phyloP scores from a whole-genome alignment of 495 filamentous ascomycete species.

The Penicillium herquei region DNA sequence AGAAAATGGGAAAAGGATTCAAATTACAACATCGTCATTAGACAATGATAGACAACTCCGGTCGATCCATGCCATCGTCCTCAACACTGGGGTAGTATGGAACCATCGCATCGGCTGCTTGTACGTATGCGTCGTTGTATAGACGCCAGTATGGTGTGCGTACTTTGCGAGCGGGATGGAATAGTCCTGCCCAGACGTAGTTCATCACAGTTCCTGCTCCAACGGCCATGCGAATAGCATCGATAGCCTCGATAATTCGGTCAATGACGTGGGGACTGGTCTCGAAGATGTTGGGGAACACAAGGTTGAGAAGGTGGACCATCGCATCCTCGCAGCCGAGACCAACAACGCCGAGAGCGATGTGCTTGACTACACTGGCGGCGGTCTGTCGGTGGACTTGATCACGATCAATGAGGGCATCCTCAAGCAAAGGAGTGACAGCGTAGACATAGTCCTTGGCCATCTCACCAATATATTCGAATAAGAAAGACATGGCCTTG shows the following conservation, averaged over 20 bases:
- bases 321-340: slow-evolving; percentile 98
- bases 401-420: slow-evolving; percentile 96
- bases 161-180: slow-evolving; percentile 95
- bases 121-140: slow-evolving; percentile 97
- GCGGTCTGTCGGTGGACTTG: slow-evolving; percentile 98
- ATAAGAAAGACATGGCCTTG: slow-evolving; percentile 95
- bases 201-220: slow-evolving; percentile 91
- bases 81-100: slow-evolving; percentile 89
- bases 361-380: slow-evolving; percentile 93
- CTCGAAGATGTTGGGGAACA: slow-evolving; percentile 97
- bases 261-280: slow-evolving; percentile 99
- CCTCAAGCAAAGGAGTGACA: slow-evolving; percentile 93
- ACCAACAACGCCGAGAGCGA: slow-evolving; percentile 92
- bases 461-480: slow-evolving; percentile 99
- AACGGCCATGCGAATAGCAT: slow-evolving; percentile 92
- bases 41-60: slow-evolving; percentile 81
- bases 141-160: slow-evolving; percentile 89
- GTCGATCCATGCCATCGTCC: slow-evolving; percentile 69
- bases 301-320: slow-evolving; percentile 92
- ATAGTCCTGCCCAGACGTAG: slow-evolving; percentile 96
- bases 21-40: slow-evolving; percentile 38
- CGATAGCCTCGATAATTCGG: slow-evolving; percentile 92
- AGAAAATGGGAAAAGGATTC: slow-evolving; percentile 13
- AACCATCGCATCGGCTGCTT: slow-evolving; percentile 88
- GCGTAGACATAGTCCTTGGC: slow-evolving; percentile 99